Percentiles rank a stretch among this genome's conserved stretches.
These are phyloP conservation scores for Diaporthe sp. DNA, from an alignment of 2,329 filamentous ascomycete genomes.

Conservation along the genomic window DNA sequence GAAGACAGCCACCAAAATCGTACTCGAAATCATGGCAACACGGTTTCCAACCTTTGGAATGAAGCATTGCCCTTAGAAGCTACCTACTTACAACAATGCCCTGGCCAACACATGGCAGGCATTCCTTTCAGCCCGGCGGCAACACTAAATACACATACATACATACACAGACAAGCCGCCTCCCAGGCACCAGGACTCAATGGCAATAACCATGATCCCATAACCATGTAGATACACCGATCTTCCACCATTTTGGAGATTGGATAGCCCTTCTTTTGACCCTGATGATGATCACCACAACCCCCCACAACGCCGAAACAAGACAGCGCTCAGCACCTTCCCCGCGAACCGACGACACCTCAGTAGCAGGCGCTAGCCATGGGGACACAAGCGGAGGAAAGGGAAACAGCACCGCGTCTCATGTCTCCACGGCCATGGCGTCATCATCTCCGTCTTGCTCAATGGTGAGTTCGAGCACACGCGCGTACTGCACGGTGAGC, in stretches of 20 bases:
- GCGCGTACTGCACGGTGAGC: slow-evolving; percentile 93
- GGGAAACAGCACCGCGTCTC: not conserved
- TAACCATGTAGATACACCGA: not conserved
- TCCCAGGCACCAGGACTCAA: not conserved
- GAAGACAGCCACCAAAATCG: not conserved
- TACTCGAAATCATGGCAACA: not conserved
- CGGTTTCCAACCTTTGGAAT: not conserved
- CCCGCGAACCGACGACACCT: not conserved
- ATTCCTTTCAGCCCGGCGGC: not conserved
- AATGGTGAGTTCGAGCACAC: slow-evolving; percentile 74
- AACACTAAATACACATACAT: not conserved
- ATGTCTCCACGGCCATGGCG: slow-evolving; percentile 53
- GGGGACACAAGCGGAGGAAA: not conserved
- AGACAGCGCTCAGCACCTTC: not conserved
- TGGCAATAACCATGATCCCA: not conserved
- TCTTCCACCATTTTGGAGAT: not conserved
- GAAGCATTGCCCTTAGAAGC: not conserved
- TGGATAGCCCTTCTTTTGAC: not conserved
- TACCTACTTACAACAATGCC: not conserved
- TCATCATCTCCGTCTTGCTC: slow-evolving; percentile 55
- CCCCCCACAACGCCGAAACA: slow-evolving; percentile 4
- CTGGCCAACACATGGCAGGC: not conserved
- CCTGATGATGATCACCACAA: not conserved
- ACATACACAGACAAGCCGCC: not conserved
- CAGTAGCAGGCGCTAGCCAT: not conserved